Evolutionary conservation across 2,329 filamentous ascomycete species (phyloP), one percentile per base, ranked within the genome.

Genomic region (Dothidotthia symphoricarpi): DNA sequence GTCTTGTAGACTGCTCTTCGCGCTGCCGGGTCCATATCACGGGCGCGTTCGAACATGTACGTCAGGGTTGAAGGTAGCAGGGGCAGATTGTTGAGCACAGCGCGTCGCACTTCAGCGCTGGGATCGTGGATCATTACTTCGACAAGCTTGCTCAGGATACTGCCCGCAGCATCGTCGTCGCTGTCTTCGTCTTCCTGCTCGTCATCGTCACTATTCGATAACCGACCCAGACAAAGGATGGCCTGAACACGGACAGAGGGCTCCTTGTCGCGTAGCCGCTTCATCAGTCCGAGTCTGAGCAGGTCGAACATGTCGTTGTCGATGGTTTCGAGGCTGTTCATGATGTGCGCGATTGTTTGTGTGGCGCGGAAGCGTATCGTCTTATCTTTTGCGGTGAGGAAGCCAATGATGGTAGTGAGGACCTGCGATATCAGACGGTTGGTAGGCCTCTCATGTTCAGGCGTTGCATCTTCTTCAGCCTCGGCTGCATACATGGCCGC

Each of bases 51-150:
- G 9, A 98, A 77, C 3, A 98, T 78, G 57, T 85, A 94, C 6
- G 88, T 88, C 4, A 97, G 75, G 0, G 90, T 95, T 17, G 79
- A 78, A 3, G 88, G 85, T 9, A 87, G 79, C 31, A 95, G 83
- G 0, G 90, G 89, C n/a, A 98, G 75, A 56, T 97, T 97, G 28
- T 93, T 78, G 3, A 98, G 77, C 9, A 98, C 76, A 7, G 88
- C 88, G 45, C 90, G 82, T 51, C 93, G 80, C 24, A 98, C 93
- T 57, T 98, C 93, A 2, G 91, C 89, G 53, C 88, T 94, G 0
- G 91, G 86, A 56, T 98, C 93, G 53, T 97, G 93, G 63, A 95
- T 89, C 52, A 97, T 76, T 19, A 94, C 84, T 54, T 94, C 86
- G 8, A 96, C 74, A 4, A 97, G 78, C 66, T 89, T 94, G 42